Conservation (phyloP, 306 rosid species). For the Lithocarpus polystachyus region DNA sequence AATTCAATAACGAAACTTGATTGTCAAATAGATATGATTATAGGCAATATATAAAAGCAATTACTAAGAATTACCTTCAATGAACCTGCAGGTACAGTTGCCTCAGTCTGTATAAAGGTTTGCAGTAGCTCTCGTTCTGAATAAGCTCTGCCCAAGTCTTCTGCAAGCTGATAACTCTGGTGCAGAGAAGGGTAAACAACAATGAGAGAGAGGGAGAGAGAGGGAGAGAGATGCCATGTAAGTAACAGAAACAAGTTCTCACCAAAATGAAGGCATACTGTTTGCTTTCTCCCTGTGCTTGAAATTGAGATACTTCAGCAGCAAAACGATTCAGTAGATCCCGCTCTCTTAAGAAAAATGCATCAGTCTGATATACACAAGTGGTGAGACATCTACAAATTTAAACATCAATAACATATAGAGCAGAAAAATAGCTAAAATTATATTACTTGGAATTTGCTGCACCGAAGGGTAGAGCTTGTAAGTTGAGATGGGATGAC, state of each 20-base stretch:
- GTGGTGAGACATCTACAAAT: constrained; percentile 22
- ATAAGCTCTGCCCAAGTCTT: constrained; percentile 89
- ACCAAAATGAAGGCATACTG: constrained; percentile 70
- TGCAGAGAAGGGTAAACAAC: constrained; percentile 19
- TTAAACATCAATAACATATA: not conserved
- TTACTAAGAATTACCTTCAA: constrained; percentile 53
- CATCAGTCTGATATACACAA: constrained; percentile 55
- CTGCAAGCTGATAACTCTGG: constrained; percentile 85
- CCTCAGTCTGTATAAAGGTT: constrained; percentile 59
- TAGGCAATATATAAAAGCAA: not conserved
- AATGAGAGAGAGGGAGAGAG: constrained; percentile 7
- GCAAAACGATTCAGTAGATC: constrained; percentile 72
- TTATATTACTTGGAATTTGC: constrained; percentile 72
- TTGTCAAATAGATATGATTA: not conserved
- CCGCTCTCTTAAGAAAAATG: constrained; percentile 79
- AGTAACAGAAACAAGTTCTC: constrained; percentile 24
- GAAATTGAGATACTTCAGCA: constrained; percentile 61
- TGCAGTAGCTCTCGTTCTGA: constrained; percentile 65
- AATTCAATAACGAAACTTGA: not conserved
- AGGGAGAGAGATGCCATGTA: not conserved
- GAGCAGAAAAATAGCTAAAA: constrained; percentile 5
- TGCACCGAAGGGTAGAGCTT: constrained; percentile 50
- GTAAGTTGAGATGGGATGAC: constrained; percentile 63
- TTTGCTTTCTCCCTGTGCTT: constrained; percentile 68
- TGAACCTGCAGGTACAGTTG: constrained; percentile 49